Evolutionary conservation across 768 basidiomycete genomes (phyloP).

Genomic region (Ramaria rubella): DNA sequence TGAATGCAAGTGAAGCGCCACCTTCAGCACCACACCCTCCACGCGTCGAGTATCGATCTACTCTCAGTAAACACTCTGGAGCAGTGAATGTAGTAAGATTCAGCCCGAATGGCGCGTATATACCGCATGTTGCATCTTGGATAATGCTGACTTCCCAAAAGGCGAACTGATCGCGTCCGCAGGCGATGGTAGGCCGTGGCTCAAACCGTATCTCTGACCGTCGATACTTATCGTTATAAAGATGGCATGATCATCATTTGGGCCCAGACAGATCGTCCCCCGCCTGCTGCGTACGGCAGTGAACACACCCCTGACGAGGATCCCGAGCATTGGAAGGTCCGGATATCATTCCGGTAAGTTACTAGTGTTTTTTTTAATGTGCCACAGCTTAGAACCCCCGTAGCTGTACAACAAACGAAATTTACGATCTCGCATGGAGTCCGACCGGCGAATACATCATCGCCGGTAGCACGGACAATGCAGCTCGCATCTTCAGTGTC

Average conservation of each 20-base stretch:
- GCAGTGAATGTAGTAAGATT: slow-evolving; percentile 95
- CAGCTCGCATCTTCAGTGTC: slow-evolving; percentile 75
- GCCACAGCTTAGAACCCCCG: background rate
- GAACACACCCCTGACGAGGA: slow-evolving; percentile 44
- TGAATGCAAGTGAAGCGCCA: slow-evolving; percentile 31
- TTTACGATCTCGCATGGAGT: slow-evolving; percentile 97
- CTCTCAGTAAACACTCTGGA: slow-evolving; percentile 83
- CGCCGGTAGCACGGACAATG: slow-evolving; percentile 96
- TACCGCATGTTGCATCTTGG: slow-evolving; percentile 32
- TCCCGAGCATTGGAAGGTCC: slow-evolving; percentile 70
- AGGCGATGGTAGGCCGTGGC: slow-evolving; percentile 73
- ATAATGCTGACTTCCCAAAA: slow-evolving; percentile 25
- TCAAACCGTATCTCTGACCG: slow-evolving; percentile 21
- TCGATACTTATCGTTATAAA: slow-evolving; percentile 26
- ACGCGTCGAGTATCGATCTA: slow-evolving; percentile 94
- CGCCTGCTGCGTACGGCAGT: slow-evolving; percentile 71
- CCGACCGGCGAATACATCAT: slow-evolving; percentile 91
- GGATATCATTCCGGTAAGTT: slow-evolving; percentile 75
- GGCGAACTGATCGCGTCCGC: slow-evolving; percentile 93
- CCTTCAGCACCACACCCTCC: slow-evolving; percentile 49
- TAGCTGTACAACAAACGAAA: slow-evolving; percentile 91
- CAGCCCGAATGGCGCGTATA: slow-evolving; percentile 77
- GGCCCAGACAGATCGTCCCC: slow-evolving; percentile 74
- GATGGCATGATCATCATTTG: slow-evolving; percentile 98
- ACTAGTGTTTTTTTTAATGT: background rate